phyloP scores from a whole-genome alignment of 768 basidiomycete species.

The Chiua virens region DNA sequence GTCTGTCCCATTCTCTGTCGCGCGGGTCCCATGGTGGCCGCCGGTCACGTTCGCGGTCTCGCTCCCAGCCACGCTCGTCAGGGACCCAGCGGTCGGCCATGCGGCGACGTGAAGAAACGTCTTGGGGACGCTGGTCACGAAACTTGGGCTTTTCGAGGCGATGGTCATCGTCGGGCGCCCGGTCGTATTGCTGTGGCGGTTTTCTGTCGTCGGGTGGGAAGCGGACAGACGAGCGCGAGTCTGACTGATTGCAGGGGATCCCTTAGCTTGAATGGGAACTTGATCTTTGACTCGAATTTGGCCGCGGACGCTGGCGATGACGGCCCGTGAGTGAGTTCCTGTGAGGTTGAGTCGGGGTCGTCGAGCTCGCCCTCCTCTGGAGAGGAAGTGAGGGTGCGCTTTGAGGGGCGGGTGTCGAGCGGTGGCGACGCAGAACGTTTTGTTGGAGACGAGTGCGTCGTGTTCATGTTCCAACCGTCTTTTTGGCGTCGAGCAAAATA shows the following conservation, averaged over 20 bases:
- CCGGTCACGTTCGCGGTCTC: constrained; percentile 25
- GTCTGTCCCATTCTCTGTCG: constrained; percentile 25
- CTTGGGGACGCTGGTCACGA: constrained; percentile 22
- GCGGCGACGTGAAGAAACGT: constrained; percentile 18
- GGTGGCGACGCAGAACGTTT: constrained; percentile 67
- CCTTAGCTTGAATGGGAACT: constrained; percentile 74
- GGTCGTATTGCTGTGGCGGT: constrained; percentile 34
- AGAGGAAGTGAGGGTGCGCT: constrained; percentile 57
- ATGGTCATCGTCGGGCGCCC: constrained; percentile 47
- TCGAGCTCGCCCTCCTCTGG: constrained; percentile 86
- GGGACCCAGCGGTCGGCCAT: constrained; percentile 23
- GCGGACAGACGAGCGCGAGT: constrained; percentile 36
- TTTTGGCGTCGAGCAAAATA: background rate
- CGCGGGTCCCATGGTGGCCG: constrained; percentile 23
- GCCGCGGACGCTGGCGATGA: constrained; percentile 25
- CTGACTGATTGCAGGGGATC: background rate
- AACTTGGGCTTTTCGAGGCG: constrained; percentile 30
- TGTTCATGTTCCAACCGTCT: constrained; percentile 1
- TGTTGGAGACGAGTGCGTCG: constrained; percentile 9
- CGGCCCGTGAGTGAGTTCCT: constrained; percentile 28
- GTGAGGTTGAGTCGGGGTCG: constrained; percentile 40
- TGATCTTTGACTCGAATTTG: constrained; percentile 49
- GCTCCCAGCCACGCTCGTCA: constrained; percentile 28
- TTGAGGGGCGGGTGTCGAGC: constrained; percentile 47
- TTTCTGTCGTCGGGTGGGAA: constrained; percentile 25